Base-by-base conservation (phyloP, 495 filamentous ascomycete species). In the Podospora conica region DNA sequence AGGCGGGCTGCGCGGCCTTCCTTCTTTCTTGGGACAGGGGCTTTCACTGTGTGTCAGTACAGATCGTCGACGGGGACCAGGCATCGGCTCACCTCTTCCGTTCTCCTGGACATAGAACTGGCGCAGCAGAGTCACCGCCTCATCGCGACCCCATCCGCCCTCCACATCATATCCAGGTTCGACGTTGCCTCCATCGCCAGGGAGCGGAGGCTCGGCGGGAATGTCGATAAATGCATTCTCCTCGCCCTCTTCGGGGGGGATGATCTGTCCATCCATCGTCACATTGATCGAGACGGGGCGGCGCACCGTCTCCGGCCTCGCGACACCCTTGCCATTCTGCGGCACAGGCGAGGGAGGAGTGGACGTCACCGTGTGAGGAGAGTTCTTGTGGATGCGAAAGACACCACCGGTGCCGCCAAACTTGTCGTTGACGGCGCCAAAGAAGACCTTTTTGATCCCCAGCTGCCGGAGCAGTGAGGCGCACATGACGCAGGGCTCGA, bases 401-500 rank as follows among this genome's bases (percentile, higher is more conserved):
- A 98, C 94, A 40, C 95, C 93, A 8, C 96, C 95, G 55, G 91
- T 96, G 28, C 95, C 95, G 18, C 95, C 95, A 79, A 98, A 98
- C 56, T 94, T 88, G 71, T 97, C 95, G 79, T 98, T 98, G 57
- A 87, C 82, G 65, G 92, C 96, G n/a, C 95, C 96, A 76, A 91
- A 98, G 77, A 91, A 97, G 2, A 98, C 95, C 61, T 84, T 86
- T 62, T 88, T 83, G 72, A 98, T 89, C 7, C 84, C 82, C 61
- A 92, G 86, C 74, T 98, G 96, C 28, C 90, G 87, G 29, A 98
- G 83, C 27, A 93, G 84, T n/a, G 91, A 92, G 2, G 95, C 94
- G 73, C 95, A 98, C 95, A 98, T 98, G 71, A 98, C 88, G 74
- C 95, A 98, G 2, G 95, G 95, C 74, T 98, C 95, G 59, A 98